Base-by-base conservation (phyloP, 345 rosid species). In the Draba incana region DNA sequence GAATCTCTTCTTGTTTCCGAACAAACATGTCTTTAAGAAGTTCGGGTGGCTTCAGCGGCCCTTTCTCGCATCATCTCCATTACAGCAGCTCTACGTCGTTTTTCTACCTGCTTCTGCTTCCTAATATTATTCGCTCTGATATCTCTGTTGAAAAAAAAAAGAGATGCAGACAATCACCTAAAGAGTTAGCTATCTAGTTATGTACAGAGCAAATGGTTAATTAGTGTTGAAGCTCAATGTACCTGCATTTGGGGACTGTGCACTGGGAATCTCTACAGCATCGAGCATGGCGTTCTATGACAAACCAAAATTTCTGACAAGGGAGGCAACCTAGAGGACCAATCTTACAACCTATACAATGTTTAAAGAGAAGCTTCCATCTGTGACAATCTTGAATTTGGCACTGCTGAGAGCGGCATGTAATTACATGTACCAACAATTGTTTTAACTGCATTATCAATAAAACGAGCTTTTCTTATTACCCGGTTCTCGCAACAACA, bases 21-120 rank as follows among this genome's bases (percentile, higher is more conserved):
- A 20, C 20, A 20, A 47, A 4, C 41, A 37, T 46, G 49, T 68
- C 45, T 37, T 57, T 13, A 58, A 4, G 78, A 78, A 78, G 72
- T 86, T 62, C 78, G 89, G 58, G 87, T 88, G 80, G 89, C 90
- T 81, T 93, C 94, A 14, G 88, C 89, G 68, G 89, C 89, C 76
- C 98, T 84, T 80, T 84, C 92, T 64, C 87, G 85, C 97, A 88
- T 88, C 97, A 93, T 93, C 84, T 93, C 87, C 96, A 82, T 92
- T 73, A 92, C 98, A 66, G 94, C 93, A 60, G 96, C 92, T 81
- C 96, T 82, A 15, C 94, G 86, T 55, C 94, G 72, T 38, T 90
- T 82, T 73, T 92, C 96, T 23, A 90, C 82, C 82, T 92, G 96
- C 71, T 90, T 90, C 77, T 90, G 96, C 69, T 85, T 64, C 79